Base-by-base conservation (phyloP, 169 alveolate genomes). In the Plasmodium relictum region DNA sequence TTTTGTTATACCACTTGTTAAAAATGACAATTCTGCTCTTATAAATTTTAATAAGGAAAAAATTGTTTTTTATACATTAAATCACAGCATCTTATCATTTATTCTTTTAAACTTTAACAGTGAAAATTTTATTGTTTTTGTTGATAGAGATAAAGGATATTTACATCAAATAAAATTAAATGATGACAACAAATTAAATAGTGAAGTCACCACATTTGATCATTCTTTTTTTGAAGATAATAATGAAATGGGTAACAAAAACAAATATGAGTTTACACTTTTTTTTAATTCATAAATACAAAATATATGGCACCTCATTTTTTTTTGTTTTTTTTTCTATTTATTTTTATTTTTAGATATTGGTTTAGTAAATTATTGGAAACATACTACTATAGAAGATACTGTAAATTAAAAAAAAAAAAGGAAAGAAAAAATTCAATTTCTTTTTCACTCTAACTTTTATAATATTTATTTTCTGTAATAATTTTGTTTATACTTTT, bases 311-410 rank as follows among this genome's bases (percentile, higher is more conserved):
- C 2, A 18, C 7, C 16, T 68, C 58, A 39, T 14, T 54, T 39
- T 68, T 22, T 7, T 42, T 61, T 31, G 8, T 42, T 54, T 37
- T 54, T 31, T 56, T 37, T 78, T 63, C 10, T n/a, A 3, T 41
- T 63, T 66, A 12, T 44, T 44, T 44, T 42, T 24, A 14, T 66
- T 78, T 65, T n/a, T 31, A 78, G 89, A 78, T 66, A 78, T 78
- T 58, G 89, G 89, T 16, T 31, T 78, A 20, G 63, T 65, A 45
- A 78, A 65, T 20, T 66, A 78, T 44, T 78, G 89, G 89, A 78
- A 78, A 20, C 89, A 78, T 62, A 78, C 89, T 41, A 74, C 88
- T 1, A 50, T 78, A 20, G 89, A 78, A 42, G 89, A 52, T 9
- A 54, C n/a, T 22, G 18, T 14, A 16, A 18, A 10, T 68, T 24